Conservation (phyloP, 140 eudicot species). For the Oenanthe javanica region DNA sequence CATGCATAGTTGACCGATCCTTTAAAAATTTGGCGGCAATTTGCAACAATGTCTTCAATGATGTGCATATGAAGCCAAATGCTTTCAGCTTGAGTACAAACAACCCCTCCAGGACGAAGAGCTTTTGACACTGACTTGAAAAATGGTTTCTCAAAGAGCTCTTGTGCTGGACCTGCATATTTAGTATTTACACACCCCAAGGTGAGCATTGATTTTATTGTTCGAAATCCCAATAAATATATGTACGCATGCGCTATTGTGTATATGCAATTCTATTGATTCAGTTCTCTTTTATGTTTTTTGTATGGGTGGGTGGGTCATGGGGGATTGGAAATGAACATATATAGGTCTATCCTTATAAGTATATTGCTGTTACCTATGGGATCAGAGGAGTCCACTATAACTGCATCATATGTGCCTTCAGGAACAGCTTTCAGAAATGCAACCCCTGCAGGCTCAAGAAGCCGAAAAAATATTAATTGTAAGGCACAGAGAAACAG, state of each 20-base stretch:
- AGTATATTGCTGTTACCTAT: conserved; percentile 40
- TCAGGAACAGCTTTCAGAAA: conserved; percentile 70
- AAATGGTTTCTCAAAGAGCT: conserved; percentile 91
- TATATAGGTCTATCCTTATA: neutral
- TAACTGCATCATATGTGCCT: conserved; percentile 90
- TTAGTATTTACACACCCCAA: neutral
- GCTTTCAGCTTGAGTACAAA: conserved; percentile 97
- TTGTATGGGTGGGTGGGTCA: neutral
- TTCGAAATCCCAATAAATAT: neutral
- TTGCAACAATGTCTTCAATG: conserved; percentile 80
- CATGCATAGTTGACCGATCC: conserved; percentile 93
- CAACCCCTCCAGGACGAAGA: conserved; percentile 97
- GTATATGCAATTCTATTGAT: neutral
- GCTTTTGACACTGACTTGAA: conserved; percentile 86
- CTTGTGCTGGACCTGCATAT: conserved; percentile 82
- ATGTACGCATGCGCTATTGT: neutral
- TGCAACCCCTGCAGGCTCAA: conserved; percentile 61
- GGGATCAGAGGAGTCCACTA: conserved; percentile 95
- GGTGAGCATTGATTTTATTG: too few species aligned
- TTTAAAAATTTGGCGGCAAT: conserved; percentile 82
- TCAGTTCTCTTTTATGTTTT: neutral
- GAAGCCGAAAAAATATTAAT: neutral
- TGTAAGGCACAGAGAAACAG: neutral
- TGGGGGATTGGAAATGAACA: neutral
- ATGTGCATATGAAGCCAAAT: conserved; percentile 99